Evolutionary conservation across 2,329 filamentous ascomycete species (phyloP), one percentile per base, ranked within the genome.

Genomic region (Neocatenulostroma microsporum): DNA sequence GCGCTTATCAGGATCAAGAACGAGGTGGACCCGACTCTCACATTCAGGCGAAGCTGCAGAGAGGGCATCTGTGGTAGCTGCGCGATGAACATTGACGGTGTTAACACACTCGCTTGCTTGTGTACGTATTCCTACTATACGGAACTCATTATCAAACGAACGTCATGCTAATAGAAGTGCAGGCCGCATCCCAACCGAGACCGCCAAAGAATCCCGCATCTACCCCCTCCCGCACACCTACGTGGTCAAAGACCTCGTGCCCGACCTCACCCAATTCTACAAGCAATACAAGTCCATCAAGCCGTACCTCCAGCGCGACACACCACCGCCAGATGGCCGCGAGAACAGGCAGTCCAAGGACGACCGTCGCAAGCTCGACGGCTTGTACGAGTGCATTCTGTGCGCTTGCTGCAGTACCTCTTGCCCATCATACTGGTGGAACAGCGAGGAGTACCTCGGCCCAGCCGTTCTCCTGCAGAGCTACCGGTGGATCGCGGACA

Each of bases 401-500:
- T 98, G 91, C 74, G 89, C 89, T 54, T 98, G 91, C 80, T 98
- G 91, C 80, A 91, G 84, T 51, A 98, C 91, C 15, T 94, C 89
- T 30, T 98, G 91, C 75, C 91, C 91, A n/a, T 95, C 87, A 13
- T 98, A 98, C 76, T 98, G 91, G 91, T 98, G 91, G 91, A 98
- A 98, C 74, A 80, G 82, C 53, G 88, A 96, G 69, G 88, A 96
- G 67, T 98, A 98, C 72, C 84, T 98, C 34, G 91, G 91, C 47
- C 91, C 91, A 42, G 91, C 91, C 50, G 85, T 98, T 44, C 82
- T 98, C 36, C 79, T 98, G 50, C 91, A 98, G 70, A 94, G 87
- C 7, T 98, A 96, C 79, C 80, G 89, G 61, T 98, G 91, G 91
- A 74, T 98, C 50, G 83, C 81, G 59, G 91, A 98, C 64, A 93